Evolutionary conservation across 2,329 filamentous ascomycete species (phyloP), one percentile per base, ranked within the genome.

Genomic region (Fusarium subglutinans): DNA sequence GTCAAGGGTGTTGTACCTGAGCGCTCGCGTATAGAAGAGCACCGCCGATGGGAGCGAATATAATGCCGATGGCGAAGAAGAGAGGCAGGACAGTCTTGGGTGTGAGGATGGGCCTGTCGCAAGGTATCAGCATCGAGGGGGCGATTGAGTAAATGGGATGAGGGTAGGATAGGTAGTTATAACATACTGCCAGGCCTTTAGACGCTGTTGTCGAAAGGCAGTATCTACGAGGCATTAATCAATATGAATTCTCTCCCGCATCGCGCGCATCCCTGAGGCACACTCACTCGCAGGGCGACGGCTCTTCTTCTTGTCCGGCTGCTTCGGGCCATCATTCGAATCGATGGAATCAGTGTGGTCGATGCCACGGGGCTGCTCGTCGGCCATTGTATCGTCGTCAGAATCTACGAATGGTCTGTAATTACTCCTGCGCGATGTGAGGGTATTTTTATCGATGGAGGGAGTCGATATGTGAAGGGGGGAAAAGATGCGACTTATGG

Each of bases 141-240:
- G 43, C 22, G 37, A 54, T 47, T 57, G 44, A 63, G 63, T 62
- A 61, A 26, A 45, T 28, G 62, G 40, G 62, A 62, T 65, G 59
- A 57, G 30, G 35, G 28, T 28, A 30, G 70, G 35, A 30, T 35
- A 28, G 74, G 33, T 35, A 28, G 74, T 94, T 14, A 44, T 26
- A 22, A 79, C 94, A 84, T 87, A 97, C 93, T 99, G 96, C 96
- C 96, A 99, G 86, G 96, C 96, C 86, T 98, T 98, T 83, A 99
- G 86, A 81, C 96, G 92, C 84, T 99, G 96, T 82, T 99, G 96
- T 79, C 96, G 90, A 82, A 98, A 99, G 17, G 96, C 96, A 68
- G 96, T 98, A 86, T 98, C 94, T 97, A 80, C 69, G 43, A 64
- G 57, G 26, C 50, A 56, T 43, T 26, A 70, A 65, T 81, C 64